Evolutionary conservation across 768 basidiomycete species (phyloP), one percentile per base, ranked within the genome.

Genomic region (Tulasnella sp.): DNA sequence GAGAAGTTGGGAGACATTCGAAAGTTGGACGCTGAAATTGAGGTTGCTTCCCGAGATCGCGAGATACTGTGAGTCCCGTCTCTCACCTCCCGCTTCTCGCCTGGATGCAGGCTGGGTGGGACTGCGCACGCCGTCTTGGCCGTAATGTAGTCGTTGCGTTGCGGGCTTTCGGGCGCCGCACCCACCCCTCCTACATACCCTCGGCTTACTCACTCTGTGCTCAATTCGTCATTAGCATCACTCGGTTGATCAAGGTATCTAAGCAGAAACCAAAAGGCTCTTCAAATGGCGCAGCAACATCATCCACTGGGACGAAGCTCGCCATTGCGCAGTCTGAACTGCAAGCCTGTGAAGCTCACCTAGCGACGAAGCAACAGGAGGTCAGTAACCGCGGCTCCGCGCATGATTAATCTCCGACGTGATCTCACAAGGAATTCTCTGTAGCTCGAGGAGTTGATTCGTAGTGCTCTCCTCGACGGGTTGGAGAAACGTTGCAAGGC

Each of bases 341-440:
- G 27, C 94, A 94, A 82, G 94, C 93, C 12, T 96, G 94, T 84
- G 94, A 96, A 83, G 86, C 89, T 0, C 92, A 92, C 77, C 87
- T 96, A 2, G 91, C 91, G 0, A 80, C 85, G 38, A 93, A 93
- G 83, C 93, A 96, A 83, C 88, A 85, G 27, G 91, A 91, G 72
- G 78, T 79, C 6, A 42, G 78, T 38, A 40, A 31, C n/a, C 68
- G 31, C 42, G 75, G n/a, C 75, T 3, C 18, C 48, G 21, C 21
- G 18, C 36, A 27, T n/a, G 36, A 42, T 8, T 74, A 74, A 42
- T 39, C 73, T 10, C 24, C 14, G 16, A 31, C 34, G 34, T 8
- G 31, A 68, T 36, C 62, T 68, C n/a, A 68, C 62, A 40, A 21
- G 24, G 39, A 27, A 5, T 74, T 40, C 72, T 34, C 72, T 40